phyloP scores from a whole-genome alignment of 495 filamentous ascomycete genomes.

The Trichoderma orchidacearum region DNA sequence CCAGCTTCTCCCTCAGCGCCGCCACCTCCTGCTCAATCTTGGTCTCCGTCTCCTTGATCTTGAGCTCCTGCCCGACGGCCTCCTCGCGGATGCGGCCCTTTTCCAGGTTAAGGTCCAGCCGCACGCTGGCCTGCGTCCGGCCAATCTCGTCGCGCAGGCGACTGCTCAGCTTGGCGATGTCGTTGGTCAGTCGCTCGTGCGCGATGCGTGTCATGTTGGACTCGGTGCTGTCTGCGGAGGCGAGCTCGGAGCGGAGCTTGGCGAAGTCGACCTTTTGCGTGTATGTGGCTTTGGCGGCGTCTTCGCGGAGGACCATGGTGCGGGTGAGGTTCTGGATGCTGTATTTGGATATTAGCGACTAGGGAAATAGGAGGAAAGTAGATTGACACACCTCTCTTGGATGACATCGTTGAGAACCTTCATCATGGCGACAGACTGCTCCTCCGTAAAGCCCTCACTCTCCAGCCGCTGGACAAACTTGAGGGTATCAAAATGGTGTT shows the following conservation, averaged over 20 bases:
- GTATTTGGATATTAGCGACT: conserved; percentile 2
- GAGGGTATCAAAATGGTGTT: conserved; percentile 97
- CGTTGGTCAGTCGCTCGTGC: conserved; percentile 86
- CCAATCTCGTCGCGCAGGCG: conserved; percentile 86
- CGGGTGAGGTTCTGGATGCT: conserved; percentile 95
- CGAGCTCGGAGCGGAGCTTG: conserved; percentile 90
- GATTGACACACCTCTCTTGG: conserved; percentile 56
- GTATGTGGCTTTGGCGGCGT: conserved; percentile 75
- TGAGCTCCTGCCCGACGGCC: conserved; percentile 91
- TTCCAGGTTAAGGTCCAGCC: conserved; percentile 88
- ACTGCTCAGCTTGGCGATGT: conserved; percentile 82
- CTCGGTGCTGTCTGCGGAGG: conserved; percentile 83
- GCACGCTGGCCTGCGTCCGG: conserved; percentile 80
- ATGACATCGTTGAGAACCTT: conserved; percentile 93
- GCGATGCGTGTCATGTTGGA: conserved; percentile 73
- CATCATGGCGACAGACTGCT: conserved; percentile 95
- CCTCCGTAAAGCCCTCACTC: conserved; percentile 87
- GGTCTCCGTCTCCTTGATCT: conserved; percentile 97
- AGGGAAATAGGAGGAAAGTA: not conserved
- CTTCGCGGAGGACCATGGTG: conserved; percentile 97
- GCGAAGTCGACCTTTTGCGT: conserved; percentile 98
- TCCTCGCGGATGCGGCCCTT: conserved; percentile 96
- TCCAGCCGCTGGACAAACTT: conserved; percentile 89
- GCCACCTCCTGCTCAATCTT: conserved; percentile 97
- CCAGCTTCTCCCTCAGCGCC: conserved; percentile 75